Evolutionary conservation across 2,329 filamentous ascomycete genomes (phyloP).

Genomic region (Ophioceras dolichostomum): DNA sequence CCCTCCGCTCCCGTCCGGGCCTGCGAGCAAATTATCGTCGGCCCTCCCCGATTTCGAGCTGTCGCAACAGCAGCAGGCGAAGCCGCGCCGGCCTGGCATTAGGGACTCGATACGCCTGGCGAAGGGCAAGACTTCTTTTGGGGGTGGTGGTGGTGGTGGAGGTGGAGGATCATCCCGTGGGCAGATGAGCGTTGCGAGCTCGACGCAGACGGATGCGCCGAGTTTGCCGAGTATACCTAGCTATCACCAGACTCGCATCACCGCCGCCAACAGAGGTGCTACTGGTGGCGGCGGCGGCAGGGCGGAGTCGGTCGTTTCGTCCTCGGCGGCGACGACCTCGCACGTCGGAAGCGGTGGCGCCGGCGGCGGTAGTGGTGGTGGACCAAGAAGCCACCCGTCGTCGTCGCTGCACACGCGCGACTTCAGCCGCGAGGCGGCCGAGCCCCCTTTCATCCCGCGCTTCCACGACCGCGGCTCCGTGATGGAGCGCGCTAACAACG

Average conservation of each 20-base stretch:
- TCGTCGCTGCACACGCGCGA: conserved; percentile 34
- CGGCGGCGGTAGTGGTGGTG: conserved; percentile 14
- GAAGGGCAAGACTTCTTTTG: conserved; percentile 47
- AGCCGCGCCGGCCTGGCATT: conserved; percentile 45
- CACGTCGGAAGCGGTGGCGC: conserved; percentile 4
- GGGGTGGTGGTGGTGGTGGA: conserved; percentile 10
- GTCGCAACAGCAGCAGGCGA: conserved; percentile 16
- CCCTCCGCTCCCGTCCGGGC: conserved; percentile 5
- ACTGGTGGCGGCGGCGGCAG: no score
- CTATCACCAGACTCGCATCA: conserved; percentile 7
- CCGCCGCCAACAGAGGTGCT: no score
- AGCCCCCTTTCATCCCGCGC: conserved; percentile 60
- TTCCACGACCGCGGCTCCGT: conserved; percentile 38
- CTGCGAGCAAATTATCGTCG: conserved; percentile 32
- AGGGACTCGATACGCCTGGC: conserved; percentile 84
- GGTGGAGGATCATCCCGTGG: conserved; percentile 5
- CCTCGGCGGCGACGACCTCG: background rate
- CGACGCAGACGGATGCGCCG: conserved; percentile 32
- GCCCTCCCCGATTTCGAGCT: conserved; percentile 36
- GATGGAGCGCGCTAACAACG: conserved; percentile 25
- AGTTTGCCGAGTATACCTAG: conserved; percentile 27
- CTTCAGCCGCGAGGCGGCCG: conserved; percentile 47
- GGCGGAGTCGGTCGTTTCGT: background rate
- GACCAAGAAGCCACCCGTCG: no score
- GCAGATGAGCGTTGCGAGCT: conserved; percentile 12